phyloP scores from a whole-genome alignment of 768 basidiomycete genomes.

The Pilatotrama ljubarskyi region DNA sequence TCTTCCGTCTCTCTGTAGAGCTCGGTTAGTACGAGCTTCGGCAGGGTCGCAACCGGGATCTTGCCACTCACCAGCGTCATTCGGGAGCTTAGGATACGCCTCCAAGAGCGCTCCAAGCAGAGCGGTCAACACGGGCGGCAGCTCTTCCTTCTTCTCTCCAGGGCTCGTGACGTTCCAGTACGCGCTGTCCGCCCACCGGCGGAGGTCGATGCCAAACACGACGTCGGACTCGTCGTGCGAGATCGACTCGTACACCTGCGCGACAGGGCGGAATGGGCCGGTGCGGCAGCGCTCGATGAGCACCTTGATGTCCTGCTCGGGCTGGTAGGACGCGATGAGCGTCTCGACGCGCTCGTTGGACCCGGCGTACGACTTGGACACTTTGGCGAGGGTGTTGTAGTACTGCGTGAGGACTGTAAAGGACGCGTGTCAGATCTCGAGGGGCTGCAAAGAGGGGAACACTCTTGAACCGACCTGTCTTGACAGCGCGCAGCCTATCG shows the following conservation, averaged over 20 bases:
- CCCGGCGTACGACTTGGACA: conserved; percentile 66
- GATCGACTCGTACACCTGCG: conserved; percentile 86
- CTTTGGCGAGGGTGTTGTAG: conserved; percentile 72
- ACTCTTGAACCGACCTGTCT: conserved; percentile 69
- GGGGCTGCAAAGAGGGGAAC: not conserved
- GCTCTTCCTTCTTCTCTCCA: conserved; percentile 51
- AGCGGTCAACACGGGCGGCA: conserved; percentile 75
- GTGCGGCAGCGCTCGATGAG: conserved; percentile 93
- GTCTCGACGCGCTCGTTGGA: conserved; percentile 71
- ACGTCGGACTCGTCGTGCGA: conserved; percentile 83
- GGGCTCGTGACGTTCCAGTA: conserved; percentile 51
- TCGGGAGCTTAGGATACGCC: conserved; percentile 59
- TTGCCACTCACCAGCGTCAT: conserved; percentile 56
- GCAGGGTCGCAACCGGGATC: too few relatives aligned
- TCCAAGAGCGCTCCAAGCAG: conserved; percentile 63
- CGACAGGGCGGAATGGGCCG: conserved; percentile 85
- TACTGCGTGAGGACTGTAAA: conserved; percentile 77
- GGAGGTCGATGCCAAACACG: conserved; percentile 88
- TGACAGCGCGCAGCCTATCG: conserved; percentile 80
- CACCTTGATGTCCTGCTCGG: conserved; percentile 82
- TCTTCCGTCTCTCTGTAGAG: conserved; percentile 76
- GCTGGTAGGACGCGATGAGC: conserved; percentile 81
- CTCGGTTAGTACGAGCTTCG: not conserved
- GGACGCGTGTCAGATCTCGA: not conserved
- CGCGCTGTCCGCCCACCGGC: conserved; percentile 87